Percentiles rank a stretch among this genome's conserved stretches.
Conservation (phyloP, 345 rosid genomes). For the Erysimum cheiranthoides region DNA sequence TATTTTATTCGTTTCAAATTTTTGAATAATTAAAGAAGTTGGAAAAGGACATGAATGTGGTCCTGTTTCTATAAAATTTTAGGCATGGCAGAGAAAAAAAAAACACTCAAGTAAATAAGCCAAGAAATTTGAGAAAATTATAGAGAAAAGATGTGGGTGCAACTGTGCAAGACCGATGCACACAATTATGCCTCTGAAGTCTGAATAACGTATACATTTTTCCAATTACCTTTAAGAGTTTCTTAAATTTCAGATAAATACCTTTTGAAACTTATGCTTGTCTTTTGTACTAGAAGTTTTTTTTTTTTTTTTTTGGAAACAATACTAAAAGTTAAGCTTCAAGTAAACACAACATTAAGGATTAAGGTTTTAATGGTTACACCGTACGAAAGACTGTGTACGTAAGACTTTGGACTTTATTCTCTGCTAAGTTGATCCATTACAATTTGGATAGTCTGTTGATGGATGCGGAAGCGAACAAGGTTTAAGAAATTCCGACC, state of each 20-base stretch:
- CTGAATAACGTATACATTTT: neutral
- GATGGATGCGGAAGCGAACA: neutral
- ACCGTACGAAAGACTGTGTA: neutral
- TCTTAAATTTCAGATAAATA: neutral
- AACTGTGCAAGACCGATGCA: neutral
- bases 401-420: neutral
- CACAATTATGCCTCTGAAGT: neutral
- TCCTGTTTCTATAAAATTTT: slow-evolving; percentile 2
- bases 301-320: no score
- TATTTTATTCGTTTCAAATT: slow-evolving; percentile 10
- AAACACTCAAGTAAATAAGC: slow-evolving; percentile 3
- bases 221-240: neutral
- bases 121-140: neutral
- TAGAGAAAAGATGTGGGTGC: neutral
- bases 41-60: slow-evolving; percentile 17
- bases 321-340: neutral
- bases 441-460: neutral
- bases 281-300: no score
- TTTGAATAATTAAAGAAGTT: neutral
- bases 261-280: neutral
- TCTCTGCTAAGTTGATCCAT: neutral
- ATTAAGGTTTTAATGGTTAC: neutral
- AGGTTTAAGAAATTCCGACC: no score
- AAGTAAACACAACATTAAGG: neutral
- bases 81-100: slow-evolving; percentile 13